Base-by-base conservation (phyloP, 768 basidiomycete genomes). In the Panaeolus papilionaceus region DNA sequence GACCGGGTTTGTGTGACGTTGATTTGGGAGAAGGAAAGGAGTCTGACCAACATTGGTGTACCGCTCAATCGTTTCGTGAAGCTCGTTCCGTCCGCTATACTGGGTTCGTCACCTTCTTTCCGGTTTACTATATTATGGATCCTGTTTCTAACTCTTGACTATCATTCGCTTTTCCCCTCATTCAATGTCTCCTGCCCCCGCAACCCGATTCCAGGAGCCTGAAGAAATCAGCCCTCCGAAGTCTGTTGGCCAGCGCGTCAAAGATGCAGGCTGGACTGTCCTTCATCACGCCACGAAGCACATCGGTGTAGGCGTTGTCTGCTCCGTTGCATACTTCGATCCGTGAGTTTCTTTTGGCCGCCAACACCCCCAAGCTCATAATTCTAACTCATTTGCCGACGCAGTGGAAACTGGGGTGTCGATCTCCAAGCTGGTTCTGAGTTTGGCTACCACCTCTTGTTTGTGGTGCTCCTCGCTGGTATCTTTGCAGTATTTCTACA, bases 341-440 rank as follows among this genome's bases (percentile, higher is more conserved):
- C 93, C 93, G 89, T 93, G 71, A 75, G 91, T 82, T 28, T n/a
- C 39, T 64, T 58, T 28, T 38, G 23, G 16, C 62, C n/a, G 64
- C 54, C 18, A 67, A 61, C 58, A 61, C 12, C 66, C 14, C 28
- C 62, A 51, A 62, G 47, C 38, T 20, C 49, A 58, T 61, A 49
- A 65, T 67, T 37, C 66, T 69, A 23, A 63, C 40, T 65, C 61
- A 63, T 64, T 11, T 23, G 38, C 18, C 40, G n/a, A 42, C 28
- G n/a, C 64, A 91, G 90, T 20, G 93, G 94, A 37, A 96, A 96
- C 74, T 95, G 94, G 95, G 88, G 91, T 18, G 94, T 95, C 16
- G 95, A 96, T 79, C 81, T 96, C 8, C 91, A 93, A 77, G 95
- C 95, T 0, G 95, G 95, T 10, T 92, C 92, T 20, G 77, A 89